Evolutionary conservation across 1,284 basidiomycete species (phyloP).

Genomic region (Cryptococcus floricola): DNA sequence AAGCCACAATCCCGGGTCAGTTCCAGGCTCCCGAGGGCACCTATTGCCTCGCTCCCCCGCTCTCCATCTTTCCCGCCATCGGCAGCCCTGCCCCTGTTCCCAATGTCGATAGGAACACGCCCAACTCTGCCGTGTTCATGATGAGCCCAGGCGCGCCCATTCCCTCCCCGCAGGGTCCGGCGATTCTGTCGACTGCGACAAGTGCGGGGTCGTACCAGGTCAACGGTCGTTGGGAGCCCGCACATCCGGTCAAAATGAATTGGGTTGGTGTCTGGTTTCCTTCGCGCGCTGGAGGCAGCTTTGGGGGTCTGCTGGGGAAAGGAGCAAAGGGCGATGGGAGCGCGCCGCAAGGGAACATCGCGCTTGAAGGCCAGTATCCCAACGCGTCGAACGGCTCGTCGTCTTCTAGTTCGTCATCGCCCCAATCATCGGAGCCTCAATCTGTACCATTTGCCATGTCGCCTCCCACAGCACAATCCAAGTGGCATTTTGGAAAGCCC

Average conservation of each 20-base stretch:
- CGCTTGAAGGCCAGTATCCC: neutral
- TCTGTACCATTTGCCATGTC: conserved; percentile 14
- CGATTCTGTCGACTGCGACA: too few relatives aligned
- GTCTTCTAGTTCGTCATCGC: conserved; percentile 20
- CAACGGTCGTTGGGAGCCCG: conserved; percentile 42
- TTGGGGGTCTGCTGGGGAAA: conserved; percentile 27
- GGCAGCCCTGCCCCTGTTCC: conserved; percentile 32
- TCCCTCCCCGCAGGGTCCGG: conserved; percentile 3
- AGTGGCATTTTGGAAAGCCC: conserved; percentile 22
- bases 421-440: conserved; percentile 10
- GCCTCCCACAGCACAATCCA: conserved; percentile 17
- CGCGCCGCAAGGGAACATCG: neutral
- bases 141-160: conserved; percentile 12
- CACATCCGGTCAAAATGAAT: conserved; percentile 29
- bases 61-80: conserved; percentile 35
- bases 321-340: conserved; percentile 11
- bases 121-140: conserved; percentile 24
- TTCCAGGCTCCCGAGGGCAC: conserved; percentile 44
- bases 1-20: conserved; percentile 32
- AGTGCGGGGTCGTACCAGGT: conserved; percentile 18
- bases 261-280: conserved; percentile 44
- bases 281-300: conserved; percentile 23
- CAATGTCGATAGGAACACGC: conserved; percentile 14
- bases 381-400: conserved; percentile 25
- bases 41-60: conserved; percentile 24